phyloP scores from a whole-genome alignment of 1,284 basidiomycete genomes.

The Mycosarcoma mackinlayi region DNA sequence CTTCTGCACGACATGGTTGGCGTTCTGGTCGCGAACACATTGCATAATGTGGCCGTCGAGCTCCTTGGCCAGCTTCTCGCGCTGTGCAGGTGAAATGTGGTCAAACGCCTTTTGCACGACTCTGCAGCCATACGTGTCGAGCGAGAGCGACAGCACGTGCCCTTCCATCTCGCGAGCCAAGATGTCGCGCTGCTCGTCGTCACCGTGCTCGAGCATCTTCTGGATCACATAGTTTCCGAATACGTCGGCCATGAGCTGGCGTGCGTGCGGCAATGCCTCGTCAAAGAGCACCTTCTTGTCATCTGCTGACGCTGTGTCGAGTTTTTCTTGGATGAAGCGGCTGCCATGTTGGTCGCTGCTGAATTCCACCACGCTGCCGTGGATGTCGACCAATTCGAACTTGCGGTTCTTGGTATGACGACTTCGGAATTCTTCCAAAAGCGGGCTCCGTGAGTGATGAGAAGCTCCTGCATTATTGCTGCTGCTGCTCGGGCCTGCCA shows the following conservation, averaged over 20 bases:
- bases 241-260: constrained; percentile 89
- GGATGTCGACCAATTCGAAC: constrained; percentile 77
- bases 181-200: constrained; percentile 74
- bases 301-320: constrained; percentile 76
- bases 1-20: constrained; percentile 84
- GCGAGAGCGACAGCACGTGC: constrained; percentile 80
- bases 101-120: constrained; percentile 73
- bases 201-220: constrained; percentile 92
- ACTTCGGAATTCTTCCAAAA: constrained; percentile 61
- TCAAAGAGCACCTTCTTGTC: constrained; percentile 76
- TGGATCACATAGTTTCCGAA: constrained; percentile 97
- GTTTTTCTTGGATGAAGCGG: constrained; percentile 72
- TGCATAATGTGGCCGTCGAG: constrained; percentile 83
- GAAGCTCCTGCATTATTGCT: constrained; percentile 2
- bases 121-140: constrained; percentile 93
- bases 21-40: constrained; percentile 92
- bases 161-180: constrained; percentile 83
- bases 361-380: constrained; percentile 89
- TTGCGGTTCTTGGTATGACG: constrained; percentile 48
- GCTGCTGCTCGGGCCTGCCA: not conserved
- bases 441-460: constrained; percentile 28
- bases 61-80: constrained; percentile 71
- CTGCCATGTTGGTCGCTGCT: constrained; percentile 89
- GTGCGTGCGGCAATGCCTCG: constrained; percentile 85
- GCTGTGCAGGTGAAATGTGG: constrained; percentile 68